Percentiles rank a stretch among this genome's conserved stretches.
These are phyloP conservation scores for Phytopythium mirpurense DNA, from an alignment of 352 stramenopile genomes.

Conservation along the genomic window DNA sequence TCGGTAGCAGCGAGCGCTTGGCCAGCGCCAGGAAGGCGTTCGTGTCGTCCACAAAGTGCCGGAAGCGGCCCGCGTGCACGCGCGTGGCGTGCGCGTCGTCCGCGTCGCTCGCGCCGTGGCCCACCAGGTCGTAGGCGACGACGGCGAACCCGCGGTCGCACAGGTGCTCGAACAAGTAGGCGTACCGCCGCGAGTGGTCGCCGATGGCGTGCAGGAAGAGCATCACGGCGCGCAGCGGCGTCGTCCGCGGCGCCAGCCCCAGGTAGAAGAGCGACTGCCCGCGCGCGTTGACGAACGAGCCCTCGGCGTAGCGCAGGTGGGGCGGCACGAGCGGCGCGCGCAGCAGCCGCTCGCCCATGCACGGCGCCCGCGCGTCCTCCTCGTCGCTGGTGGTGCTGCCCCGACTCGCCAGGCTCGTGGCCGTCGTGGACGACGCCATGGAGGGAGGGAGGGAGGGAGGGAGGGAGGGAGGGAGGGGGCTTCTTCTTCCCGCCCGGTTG, in stretches of 20 bases:
- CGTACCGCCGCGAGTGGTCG: slow-evolving; percentile 57
- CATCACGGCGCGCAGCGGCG: slow-evolving; percentile 35
- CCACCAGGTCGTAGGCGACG: slow-evolving; percentile 58
- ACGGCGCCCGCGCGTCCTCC: not conserved
- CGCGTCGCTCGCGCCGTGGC: slow-evolving; percentile 35
- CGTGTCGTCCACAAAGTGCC: slow-evolving; percentile 38
- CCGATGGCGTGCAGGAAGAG: slow-evolving; percentile 64
- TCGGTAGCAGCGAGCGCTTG: slow-evolving; percentile 10
- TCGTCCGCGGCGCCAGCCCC: slow-evolving; percentile 30
- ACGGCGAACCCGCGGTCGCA: slow-evolving; percentile 40
- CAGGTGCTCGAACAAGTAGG: slow-evolving; percentile 49
- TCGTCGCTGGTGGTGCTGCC: not conserved
- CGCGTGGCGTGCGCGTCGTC: slow-evolving; percentile 22
- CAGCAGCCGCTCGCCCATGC: slow-evolving; percentile 1
- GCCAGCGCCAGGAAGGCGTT: slow-evolving; percentile 38
- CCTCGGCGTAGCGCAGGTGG: slow-evolving; percentile 27
- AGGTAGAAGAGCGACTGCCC: slow-evolving; percentile 55
- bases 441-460: too few species aligned
- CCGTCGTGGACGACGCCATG: not conserved
- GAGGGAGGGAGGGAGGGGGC: too few species aligned
- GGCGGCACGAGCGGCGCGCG: slow-evolving; percentile 3
- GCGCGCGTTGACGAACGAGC: slow-evolving; percentile 39
- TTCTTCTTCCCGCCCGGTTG: not conserved
- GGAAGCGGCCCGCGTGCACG: slow-evolving; percentile 30
- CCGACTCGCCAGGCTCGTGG: not conserved